Evolutionary conservation across 106 monocot genomes (phyloP), one percentile per base, ranked within the genome.

Genomic region (Cymbidium sinense): DNA sequence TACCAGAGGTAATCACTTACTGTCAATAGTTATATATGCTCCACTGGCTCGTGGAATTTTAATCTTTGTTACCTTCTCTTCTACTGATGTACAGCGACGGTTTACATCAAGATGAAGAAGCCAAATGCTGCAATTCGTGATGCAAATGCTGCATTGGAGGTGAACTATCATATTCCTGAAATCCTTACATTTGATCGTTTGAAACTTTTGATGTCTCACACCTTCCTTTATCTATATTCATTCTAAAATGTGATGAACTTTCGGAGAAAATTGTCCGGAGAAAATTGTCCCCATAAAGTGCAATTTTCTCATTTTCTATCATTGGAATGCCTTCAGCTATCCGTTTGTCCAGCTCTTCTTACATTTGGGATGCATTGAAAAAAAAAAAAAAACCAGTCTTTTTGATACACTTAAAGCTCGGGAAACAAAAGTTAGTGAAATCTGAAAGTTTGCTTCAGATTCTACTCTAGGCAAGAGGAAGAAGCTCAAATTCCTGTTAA

Each of bases 121-220:
- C 98, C 98, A 10, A 90, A 90, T 86, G 94, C 98, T 83, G 92
- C 98, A 33, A 99, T 90, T 80, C 92, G 98, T 74, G 98, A 98
- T 89, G 94, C 98, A 80, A 86, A 75, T 90, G 98, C 94, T 61
- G 98, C 98, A 77, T 77, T 95, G 64, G 80, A 99, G 94, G 98
- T 99, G 37, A 11, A 74, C 23, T 43, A 9, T 37, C 36, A 72
- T 39, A 2, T 20, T 39, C 8, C 15, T 17, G 31, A 72, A 21
- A 37, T 37, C 37, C 37, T 21, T 35, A 21, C 71, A 17, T 69
- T 29, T 11, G 2, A 69, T 69, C 31, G 7, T 73, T 73, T 41
- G 73, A 18, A 36, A 41, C 36, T 41, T 23, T 73, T 73, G 43
- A n/a, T 73, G 36, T 73, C 41, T 23, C 7, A 25, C 7, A 62